Percentiles rank a stretch among this genome's conserved stretches.
Conservation (phyloP, 805 yeast species). For the Barnettozyma sp. region DNA sequence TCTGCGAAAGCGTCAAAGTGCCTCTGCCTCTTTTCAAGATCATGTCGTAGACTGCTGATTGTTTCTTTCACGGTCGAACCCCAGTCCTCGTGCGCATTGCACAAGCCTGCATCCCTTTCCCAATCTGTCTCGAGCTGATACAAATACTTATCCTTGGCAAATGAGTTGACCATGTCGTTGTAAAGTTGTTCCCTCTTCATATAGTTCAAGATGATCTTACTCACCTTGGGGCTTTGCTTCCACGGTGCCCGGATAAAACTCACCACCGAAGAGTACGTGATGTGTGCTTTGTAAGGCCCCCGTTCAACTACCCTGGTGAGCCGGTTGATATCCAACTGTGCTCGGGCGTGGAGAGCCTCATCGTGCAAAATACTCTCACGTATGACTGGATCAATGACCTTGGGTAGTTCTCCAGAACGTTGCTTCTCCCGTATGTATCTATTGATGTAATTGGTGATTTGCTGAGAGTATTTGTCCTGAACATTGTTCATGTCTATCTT, state of each 20-base stretch:
- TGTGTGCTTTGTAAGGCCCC: constrained; percentile 20
- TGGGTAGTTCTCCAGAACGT: constrained; percentile 14
- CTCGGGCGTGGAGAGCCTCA: constrained; percentile 18
- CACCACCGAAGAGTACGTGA: constrained; percentile 10
- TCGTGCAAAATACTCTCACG: constrained; percentile 13
- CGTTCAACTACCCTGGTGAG: constrained; percentile 2
- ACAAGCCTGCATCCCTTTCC: too few relatives aligned
- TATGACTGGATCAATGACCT: constrained; percentile 15
- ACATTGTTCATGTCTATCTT: constrained; percentile 16
- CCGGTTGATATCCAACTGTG: constrained; percentile 10
- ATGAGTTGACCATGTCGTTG: constrained; percentile 10
- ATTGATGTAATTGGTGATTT: constrained; percentile 12
- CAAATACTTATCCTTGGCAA: constrained; percentile 10
- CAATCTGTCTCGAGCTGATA: constrained; percentile 15
- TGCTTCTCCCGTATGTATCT: constrained; percentile 12
- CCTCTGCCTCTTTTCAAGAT: constrained; percentile 9
- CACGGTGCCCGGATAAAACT: constrained; percentile 19
- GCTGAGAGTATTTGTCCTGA: constrained; percentile 16
- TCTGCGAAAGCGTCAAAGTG: constrained; percentile 18
- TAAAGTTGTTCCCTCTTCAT: constrained; percentile 12
- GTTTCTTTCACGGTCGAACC: constrained; percentile 19
- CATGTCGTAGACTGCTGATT: constrained; percentile 9
- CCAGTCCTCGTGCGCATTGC: constrained; percentile 24
- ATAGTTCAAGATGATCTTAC: constrained; percentile 13
- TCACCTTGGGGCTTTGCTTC: constrained; percentile 13